phyloP scores from a whole-genome alignment of 2,329 filamentous ascomycete species.

The Beauveria sp. region DNA sequence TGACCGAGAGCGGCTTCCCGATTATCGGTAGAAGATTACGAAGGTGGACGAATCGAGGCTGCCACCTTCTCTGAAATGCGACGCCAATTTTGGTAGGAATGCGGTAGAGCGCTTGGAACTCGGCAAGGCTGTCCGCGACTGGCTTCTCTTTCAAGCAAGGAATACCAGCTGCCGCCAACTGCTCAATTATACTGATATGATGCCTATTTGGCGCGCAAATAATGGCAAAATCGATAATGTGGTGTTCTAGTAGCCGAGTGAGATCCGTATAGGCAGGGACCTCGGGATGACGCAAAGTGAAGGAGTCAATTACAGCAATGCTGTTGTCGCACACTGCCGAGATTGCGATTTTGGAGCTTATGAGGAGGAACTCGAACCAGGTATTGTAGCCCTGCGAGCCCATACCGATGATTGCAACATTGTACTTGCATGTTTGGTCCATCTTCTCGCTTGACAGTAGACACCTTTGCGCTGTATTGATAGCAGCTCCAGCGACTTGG shows the following conservation, averaged over 20 bases:
- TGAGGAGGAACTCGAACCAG: background rate
- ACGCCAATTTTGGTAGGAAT: background rate
- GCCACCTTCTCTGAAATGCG: conserved; percentile 4
- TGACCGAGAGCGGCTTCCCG: background rate
- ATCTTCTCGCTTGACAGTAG: too few relatives aligned
- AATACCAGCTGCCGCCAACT: background rate
- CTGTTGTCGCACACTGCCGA: background rate
- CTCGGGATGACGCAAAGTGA: background rate
- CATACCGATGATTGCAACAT: background rate
- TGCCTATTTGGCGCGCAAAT: background rate
- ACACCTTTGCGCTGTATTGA: too few relatives aligned
- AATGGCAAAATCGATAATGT: background rate
- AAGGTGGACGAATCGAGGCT: background rate
- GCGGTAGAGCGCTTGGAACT: background rate
- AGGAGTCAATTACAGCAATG: background rate
- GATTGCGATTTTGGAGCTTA: background rate
- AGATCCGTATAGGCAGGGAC: background rate
- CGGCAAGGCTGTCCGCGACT: background rate
- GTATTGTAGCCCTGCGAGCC: background rate
- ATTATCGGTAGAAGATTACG: background rate
- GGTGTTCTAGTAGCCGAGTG: background rate
- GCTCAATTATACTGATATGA: background rate
- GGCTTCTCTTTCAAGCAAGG: conserved; percentile 5
- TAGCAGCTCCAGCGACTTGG: too few relatives aligned
- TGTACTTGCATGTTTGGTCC: background rate